Evolutionary conservation across 257 asterid genomes (phyloP), one percentile per base, ranked within the genome.

Genomic region (Verbena officinalis): DNA sequence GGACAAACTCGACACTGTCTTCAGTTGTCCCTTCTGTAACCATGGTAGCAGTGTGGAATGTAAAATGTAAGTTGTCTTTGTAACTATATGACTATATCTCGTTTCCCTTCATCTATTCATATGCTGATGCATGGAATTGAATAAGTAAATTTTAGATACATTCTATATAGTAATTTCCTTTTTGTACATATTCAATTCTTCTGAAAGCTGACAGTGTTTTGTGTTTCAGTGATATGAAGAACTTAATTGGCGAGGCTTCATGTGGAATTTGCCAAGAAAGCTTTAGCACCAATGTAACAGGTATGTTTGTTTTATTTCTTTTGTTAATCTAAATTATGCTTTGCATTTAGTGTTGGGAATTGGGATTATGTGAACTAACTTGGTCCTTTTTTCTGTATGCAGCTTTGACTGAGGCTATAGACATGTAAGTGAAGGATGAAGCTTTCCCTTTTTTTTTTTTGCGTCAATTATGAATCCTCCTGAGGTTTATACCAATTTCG

Each of bases 1-100:
- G 89, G 96, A 91, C 86, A 93, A 93, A 72, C 99, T 93, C 15
- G 99, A 93, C 75, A 90, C 97, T 9, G 95, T 87, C 70, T 93
- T 93, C 78, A 87, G 89, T 73, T 93, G 99, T 64, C 99, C 99
- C 36, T 93, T 93, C 77, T 93, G 99, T 65, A 90, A 84, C 72
- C 99, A 93, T 56, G 96, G 95, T 3, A 75, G 80, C 69, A 90
- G 99, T 5, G 99, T 93, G 5, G 99, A 93, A 67, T 93, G 99
- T 59, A 86, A 84, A 68, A 84, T 92, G 96, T 91, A 71, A 78
- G 78, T 78, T 54, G 27, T 59, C 46, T 36, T 17, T 4, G 13
- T 12, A 42, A 15, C 40, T n/a, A n/a, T n/a, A n/a, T n/a, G n/a
- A n/a, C n/a, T 59, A 6, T 27, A 24, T 65, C 40, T 5, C 19